phyloP scores from a whole-genome alignment of 306 rosid species.

The Pyrus betulifolia region DNA sequence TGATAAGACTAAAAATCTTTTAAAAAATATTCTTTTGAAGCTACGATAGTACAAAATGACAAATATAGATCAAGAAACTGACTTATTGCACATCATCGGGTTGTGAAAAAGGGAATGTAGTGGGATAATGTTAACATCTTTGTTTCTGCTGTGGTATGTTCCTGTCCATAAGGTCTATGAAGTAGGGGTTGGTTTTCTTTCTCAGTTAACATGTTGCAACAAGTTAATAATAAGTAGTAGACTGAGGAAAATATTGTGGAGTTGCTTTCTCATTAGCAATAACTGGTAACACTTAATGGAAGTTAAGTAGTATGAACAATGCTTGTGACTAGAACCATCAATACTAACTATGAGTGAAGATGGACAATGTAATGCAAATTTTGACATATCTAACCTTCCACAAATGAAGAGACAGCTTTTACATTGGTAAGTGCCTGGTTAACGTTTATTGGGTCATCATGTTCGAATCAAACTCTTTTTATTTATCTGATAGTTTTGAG shows the following conservation, averaged over 20 bases:
- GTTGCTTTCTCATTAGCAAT: not conserved
- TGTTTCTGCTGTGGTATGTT: not conserved
- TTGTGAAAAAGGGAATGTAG: not conserved
- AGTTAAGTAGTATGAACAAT: not conserved
- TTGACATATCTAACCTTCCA: not conserved
- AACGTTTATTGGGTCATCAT: not conserved
- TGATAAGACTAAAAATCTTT: not conserved
- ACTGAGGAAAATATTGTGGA: not conserved
- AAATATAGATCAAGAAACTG: not conserved
- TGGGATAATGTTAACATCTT: not conserved
- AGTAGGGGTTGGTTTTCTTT: not conserved
- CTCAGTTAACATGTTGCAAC: not conserved
- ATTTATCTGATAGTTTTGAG: not conserved
- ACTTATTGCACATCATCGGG: not conserved
- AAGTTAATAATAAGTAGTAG: not conserved
- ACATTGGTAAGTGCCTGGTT: not conserved
- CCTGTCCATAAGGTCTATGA: not conserved
- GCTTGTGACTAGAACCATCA: not conserved
- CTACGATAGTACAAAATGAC: not conserved
- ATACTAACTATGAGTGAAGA: not conserved
- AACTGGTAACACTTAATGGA: not conserved
- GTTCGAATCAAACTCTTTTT: not conserved
- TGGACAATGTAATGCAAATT: not conserved
- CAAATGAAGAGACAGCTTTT: not conserved
- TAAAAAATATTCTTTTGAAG: not conserved